These are phyloP conservation scores for Flammula alnicola DNA, from an alignment of 1,284 basidiomycete genomes.

Conservation along the genomic window DNA sequence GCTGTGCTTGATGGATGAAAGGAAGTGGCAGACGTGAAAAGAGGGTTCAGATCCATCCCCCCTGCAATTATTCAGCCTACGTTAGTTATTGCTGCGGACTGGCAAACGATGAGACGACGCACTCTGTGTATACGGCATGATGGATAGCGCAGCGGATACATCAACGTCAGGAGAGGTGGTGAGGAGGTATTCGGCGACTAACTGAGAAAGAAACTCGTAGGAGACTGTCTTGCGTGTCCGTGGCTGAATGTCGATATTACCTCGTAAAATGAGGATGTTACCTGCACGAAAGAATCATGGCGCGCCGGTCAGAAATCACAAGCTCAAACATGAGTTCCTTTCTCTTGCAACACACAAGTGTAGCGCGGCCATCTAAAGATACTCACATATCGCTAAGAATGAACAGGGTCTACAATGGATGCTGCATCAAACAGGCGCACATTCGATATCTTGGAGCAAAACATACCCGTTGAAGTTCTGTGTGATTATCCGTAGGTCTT, in stretches of 20 bases:
- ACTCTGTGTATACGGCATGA: constrained; percentile 86
- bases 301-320: too few species aligned
- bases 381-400: constrained; percentile 84
- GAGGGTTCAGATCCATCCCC: constrained; percentile 86
- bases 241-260: constrained; percentile 74
- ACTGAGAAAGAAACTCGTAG: constrained; percentile 81
- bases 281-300: too few species aligned
- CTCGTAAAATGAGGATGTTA: constrained; percentile 84
- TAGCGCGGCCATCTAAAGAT: too few species aligned
- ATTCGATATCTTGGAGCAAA: constrained; percentile 7
- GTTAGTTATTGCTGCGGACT: background rate
- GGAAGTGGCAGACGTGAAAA: constrained; percentile 69
- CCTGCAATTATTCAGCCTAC: constrained; percentile 42
- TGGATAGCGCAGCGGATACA: constrained; percentile 78
- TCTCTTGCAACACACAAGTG: too few species aligned
- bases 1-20: constrained; percentile 70
- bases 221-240: constrained; percentile 71
- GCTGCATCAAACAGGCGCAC: constrained; percentile 10
- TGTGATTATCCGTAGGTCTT: constrained; percentile 68
- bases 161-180: constrained; percentile 62
- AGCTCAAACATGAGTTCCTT: constrained; percentile 13
- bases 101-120: constrained; percentile 29
- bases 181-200: constrained; percentile 85
- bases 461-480: constrained; percentile 82
- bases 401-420: constrained; percentile 73